A percentile compares a stretch with the other conserved stretches of the same genome.
Conservation (phyloP, 2,329 filamentous ascomycete genomes). For the Colletotrichum orbiculare region DNA sequence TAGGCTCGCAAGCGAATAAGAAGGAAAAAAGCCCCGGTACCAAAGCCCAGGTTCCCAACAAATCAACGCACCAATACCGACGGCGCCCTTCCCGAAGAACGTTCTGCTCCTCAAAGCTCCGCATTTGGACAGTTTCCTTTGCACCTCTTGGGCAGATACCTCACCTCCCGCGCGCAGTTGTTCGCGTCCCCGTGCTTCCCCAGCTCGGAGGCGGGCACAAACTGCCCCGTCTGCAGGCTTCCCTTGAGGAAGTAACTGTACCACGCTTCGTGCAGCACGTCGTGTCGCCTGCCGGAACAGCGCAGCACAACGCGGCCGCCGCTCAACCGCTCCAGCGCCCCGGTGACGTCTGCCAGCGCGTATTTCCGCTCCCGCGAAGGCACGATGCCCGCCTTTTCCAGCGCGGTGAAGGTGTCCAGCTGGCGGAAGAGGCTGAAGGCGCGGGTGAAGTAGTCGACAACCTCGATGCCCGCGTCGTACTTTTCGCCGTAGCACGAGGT, state of each 20-base stretch:
- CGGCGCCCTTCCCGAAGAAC: background rate
- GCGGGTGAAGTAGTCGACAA: slow-evolving; percentile 58
- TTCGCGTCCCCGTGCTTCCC: slow-evolving; percentile 51
- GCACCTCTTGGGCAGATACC: slow-evolving; percentile 53
- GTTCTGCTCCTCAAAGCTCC: slow-evolving; percentile 20
- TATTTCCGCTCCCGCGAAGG: slow-evolving; percentile 50
- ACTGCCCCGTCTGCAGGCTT: slow-evolving; percentile 60
- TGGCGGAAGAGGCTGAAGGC: slow-evolving; percentile 54
- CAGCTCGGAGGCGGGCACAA: slow-evolving; percentile 54
- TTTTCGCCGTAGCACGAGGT: slow-evolving; percentile 71
- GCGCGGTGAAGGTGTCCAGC: slow-evolving; percentile 55
- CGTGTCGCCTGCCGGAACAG: slow-evolving; percentile 49
- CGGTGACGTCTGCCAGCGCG: slow-evolving; percentile 54
- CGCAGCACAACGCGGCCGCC: slow-evolving; percentile 58
- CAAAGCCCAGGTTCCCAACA: background rate
- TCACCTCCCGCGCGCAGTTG: slow-evolving; percentile 52
- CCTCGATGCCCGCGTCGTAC: slow-evolving; percentile 54
- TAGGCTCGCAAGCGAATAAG: too few species aligned
- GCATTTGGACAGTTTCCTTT: slow-evolving; percentile 33
- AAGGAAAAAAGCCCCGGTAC: too few species aligned
- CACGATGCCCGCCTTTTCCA: slow-evolving; percentile 50
- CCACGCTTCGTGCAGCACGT: slow-evolving; percentile 63
- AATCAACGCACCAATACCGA: background rate
- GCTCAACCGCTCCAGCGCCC: slow-evolving; percentile 55
- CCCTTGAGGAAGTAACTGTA: slow-evolving; percentile 65